Base-by-base conservation (phyloP, 2,329 filamentous ascomycete genomes). In the Stemphylium lycopersici region DNA sequence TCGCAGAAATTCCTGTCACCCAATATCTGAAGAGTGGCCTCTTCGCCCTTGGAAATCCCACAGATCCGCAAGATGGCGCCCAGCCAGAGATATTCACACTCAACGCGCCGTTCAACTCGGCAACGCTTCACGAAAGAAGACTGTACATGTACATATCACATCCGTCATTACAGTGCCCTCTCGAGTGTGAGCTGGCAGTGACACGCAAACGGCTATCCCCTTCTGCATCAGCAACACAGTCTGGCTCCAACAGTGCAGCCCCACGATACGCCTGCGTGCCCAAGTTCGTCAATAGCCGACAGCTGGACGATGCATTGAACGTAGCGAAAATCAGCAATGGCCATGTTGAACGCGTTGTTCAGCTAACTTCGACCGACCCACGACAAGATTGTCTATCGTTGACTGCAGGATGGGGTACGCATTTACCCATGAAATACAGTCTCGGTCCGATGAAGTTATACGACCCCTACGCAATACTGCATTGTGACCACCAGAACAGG, bases 121-220 rank as follows among this genome's bases (percentile, higher is more conserved):
- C 68, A 1, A 70, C 70, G 6, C 62, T 74, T 4, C 69, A 75
- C 46, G 71, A 75, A 43, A 64, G 74, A n/a, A 72, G 68, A 29
- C 48, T 76, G 11, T 75, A 70, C 51, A 34, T 77, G 12, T 75
- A 77, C 55, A 72, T 77, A 42, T 63, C 70, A 20, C 70, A 76
- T 49, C 54, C 66, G 10, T 68, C 73, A 18, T 56, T 72, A 20
- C 57, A 62, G 37, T 57, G 68, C 32, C 73, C 73, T 2, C 52
- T 77, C 1, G 72, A 77, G 38, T 70, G 71, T 39, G 74, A 77
- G 41, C 62, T 76, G 16, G 65, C 68, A 8, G 67, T 77, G 18
- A 68, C 69, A 3, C 66, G 72, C n/a, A 74, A 71, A 58, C 62
- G 72, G 13, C 55, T 76, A 13, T 67, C 72, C 6, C 64, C 67